These are phyloP conservation scores for Wickerhamomyces subpelliculosus DNA, from an alignment of 805 yeast genomes.

Conservation along the genomic window DNA sequence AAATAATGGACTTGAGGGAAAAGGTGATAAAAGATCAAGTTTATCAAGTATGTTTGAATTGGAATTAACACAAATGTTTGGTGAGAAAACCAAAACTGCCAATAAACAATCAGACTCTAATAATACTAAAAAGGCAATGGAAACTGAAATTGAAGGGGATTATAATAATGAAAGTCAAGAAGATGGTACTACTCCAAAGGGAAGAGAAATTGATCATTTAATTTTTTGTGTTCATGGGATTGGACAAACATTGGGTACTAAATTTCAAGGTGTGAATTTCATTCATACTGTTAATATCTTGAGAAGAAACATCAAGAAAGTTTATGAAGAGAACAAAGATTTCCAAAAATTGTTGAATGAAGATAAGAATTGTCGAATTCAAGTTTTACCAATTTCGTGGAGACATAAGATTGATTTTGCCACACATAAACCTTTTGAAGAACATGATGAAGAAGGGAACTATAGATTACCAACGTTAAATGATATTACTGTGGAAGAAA, in stretches of 20 bases:
- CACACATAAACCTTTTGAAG: constrained; percentile 35
- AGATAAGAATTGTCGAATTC: constrained; percentile 52
- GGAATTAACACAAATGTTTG: constrained; percentile 18
- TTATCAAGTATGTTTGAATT: constrained; percentile 12
- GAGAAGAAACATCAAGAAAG: constrained; percentile 44
- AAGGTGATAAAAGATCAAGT: background rate
- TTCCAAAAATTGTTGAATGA: constrained; percentile 43
- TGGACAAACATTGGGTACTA: constrained; percentile 80
- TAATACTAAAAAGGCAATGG: constrained; percentile 37
- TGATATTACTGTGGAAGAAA: constrained; percentile 72
- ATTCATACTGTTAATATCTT: constrained; percentile 74
- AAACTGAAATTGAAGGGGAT: constrained; percentile 43
- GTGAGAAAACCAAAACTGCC: constrained; percentile 12
- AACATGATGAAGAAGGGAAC: constrained; percentile 30
- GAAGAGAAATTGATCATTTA: constrained; percentile 49
- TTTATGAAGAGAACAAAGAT: constrained; percentile 40
- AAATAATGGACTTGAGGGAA: background rate
- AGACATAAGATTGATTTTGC: constrained; percentile 67
- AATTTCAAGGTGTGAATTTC: constrained; percentile 77
- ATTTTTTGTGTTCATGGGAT: constrained; percentile 92
- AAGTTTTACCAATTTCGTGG: constrained; percentile 90
- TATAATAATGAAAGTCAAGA: constrained; percentile 38
- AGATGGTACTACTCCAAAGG: constrained; percentile 30
- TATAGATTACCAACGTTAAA: constrained; percentile 52
- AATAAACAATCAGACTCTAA: constrained; percentile 18